Base-by-base conservation (phyloP, 176 grass and related monocot species). In the Paspalum notatum region DNA sequence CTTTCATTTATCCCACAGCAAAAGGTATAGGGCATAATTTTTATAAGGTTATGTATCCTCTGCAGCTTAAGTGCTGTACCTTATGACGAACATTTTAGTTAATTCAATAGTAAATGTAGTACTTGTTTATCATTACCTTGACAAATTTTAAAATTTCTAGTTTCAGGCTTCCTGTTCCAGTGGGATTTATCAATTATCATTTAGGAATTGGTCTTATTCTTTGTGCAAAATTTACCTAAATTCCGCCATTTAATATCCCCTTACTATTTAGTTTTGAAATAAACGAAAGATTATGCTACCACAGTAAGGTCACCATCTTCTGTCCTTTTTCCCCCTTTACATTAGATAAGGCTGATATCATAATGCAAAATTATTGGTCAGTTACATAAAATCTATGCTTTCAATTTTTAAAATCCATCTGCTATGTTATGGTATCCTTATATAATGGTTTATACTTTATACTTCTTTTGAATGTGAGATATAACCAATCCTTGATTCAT, bases 371-470 rank as follows among this genome's bases (percentile, higher is more conserved):
- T 37, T 76, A 69, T 76, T 82, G 15, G 7, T 18, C 4, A 50
- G 27, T 32, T 7, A 27, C 20, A 67, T 42, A 55, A 7, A 20
- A 56, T 78, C 80, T 50, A 71, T 24, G 44, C 9, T 64, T 71
- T 70, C 18, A 63, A 21, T 44, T 21, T 6, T 5, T 69, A n/a
- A n/a, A n/a, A n/a, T n/a, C n/a, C n/a, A n/a, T n/a, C n/a, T n/a
- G n/a, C n/a, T n/a, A n/a, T n/a, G n/a, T n/a, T n/a, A n/a, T n/a
- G n/a, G n/a, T n/a, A n/a, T n/a, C n/a, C n/a, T 71, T 11, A 32
- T 72, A 5, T 65, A 12, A 53, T 85, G 60, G 4, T 62, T 71
- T 72, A 62, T 9, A 24, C 21, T 72, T 60, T n/a, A n/a, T n/a
- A n/a, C n/a, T n/a, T n/a, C n/a, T n/a, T n/a, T 72, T 39, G 13